Evolutionary conservation across 495 filamentous ascomycete species (phyloP), one percentile per base, ranked within the genome.

Genomic region (Filosporella fistucella): DNA sequence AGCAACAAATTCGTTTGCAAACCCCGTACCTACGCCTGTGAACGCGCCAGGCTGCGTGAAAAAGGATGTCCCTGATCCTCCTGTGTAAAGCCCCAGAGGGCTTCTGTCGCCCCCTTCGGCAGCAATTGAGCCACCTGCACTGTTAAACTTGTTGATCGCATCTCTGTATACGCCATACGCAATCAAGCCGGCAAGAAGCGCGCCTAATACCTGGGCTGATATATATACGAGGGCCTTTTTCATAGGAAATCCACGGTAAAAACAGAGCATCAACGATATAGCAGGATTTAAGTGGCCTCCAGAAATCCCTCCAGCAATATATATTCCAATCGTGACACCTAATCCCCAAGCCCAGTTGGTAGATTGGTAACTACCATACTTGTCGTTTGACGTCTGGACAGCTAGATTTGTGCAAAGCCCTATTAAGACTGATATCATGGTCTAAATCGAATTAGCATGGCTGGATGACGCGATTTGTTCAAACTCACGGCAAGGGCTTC

Each of bases 271-370:
- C 16, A 69, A 57, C 8, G 74, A 77, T 20, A 78, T 65, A 17
- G 61, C 60, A 0, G 74, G 75, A 49, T 78, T 79, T 30, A 79
- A 61, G 46, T 79, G 74, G 2, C 72, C 74, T 44, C 74, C 74
- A 1, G 74, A 78, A n/a, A 77, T 64, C 49, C 71, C 74, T 60
- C 74, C 74, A 21, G 63, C 70, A 18, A 81, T 66, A 47, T 77
- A 78, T 37, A 79, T 76, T 11, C 64, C 76, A 34, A 78, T 70
- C 71, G 77, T 80, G 34, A 69, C 69, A 4, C 69, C 72, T 7
- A 78, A 61, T 0, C 75, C 76, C 75, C 74, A 81, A 10, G 68
- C 65, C 70, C 70, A 76, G 21, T 61, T 68, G 1, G 63, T 66
- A 7, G 70, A 71, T 45, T 66, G 67, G 13, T 76, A 74, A 42